These are phyloP conservation scores for Penicillium dipodomyicola DNA, from an alignment of 495 filamentous ascomycete genomes.

Conservation along the genomic window DNA sequence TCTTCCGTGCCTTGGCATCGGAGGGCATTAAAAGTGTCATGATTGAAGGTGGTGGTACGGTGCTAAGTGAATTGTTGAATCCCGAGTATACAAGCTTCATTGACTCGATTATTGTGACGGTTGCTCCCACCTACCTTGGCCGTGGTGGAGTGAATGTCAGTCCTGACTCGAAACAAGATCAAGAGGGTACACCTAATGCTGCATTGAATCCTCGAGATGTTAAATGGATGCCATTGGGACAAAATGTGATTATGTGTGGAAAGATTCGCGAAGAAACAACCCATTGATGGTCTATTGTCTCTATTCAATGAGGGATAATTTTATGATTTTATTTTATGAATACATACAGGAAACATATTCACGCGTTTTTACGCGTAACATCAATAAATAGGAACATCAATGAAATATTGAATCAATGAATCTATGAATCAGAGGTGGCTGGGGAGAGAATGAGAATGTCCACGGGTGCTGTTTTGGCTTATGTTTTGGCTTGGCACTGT, in stretches of 20 bases:
- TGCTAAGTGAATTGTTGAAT: constrained; percentile 72
- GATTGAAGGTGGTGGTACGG: constrained; percentile 79
- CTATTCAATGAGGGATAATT: neutral
- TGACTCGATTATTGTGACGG: constrained; percentile 73
- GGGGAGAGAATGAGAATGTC: constrained; percentile 27
- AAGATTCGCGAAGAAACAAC: constrained; percentile 37
- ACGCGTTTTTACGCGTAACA: neutral
- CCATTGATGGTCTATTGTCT: neutral
- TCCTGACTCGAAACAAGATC: constrained; percentile 52
- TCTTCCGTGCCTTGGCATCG: constrained; percentile 55
- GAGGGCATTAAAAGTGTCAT: constrained; percentile 75
- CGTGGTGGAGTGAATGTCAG: constrained; percentile 71
- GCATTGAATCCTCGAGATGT: constrained; percentile 64
- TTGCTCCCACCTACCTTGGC: constrained; percentile 83
- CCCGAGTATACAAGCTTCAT: constrained; percentile 61
- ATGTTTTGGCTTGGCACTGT: constrained; percentile 1
- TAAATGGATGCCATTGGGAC: constrained; percentile 68
- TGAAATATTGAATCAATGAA: too few species aligned
- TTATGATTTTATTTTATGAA: neutral
- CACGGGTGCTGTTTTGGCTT: constrained; percentile 17
- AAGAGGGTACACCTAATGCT: constrained; percentile 49
- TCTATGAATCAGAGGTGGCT: constrained; percentile 7
- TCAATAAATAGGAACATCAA: neutral
- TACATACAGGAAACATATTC: neutral
- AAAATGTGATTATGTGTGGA: constrained; percentile 77